Base-by-base conservation (phyloP, 352 stramenopile genomes). In the Pilasporangium apinafurcum region DNA sequence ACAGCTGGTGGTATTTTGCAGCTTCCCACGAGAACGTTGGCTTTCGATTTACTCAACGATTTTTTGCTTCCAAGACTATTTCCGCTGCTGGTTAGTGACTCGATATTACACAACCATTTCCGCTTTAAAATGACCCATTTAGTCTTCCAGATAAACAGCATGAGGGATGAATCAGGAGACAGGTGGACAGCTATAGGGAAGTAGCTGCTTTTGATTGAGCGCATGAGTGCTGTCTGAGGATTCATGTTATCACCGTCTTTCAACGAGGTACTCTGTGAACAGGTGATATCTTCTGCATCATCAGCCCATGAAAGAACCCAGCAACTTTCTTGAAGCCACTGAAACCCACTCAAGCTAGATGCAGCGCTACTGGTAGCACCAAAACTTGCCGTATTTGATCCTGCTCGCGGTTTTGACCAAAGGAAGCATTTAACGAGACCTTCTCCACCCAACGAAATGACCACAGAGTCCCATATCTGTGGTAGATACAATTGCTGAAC, bases 271-370 rank as follows among this genome's bases (percentile, higher is more conserved):
- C 72, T 91, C 33, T 93, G 77, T 0, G 80, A 91, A 26, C 81
- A 93, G 12, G 78, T 91, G 35, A 93, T 88, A 40, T 93, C 81
- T 7, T 86, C 59, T 1, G 78, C 60, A n/a, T 91, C 73, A 39
- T 86, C 73, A 0, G 81, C 78, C 81, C 81, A 93, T 36, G 81
- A 91, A 12, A 93, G 67, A 3, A 93, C 69, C 81, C 81, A 93
- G 27, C 75, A 87, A 28, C 63, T 87, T n/a, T 86, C 62, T 48
- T 87, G 73, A 2, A 80, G 40, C 81, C 81, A 93, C 13, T 78
- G 63, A 24, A 79, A 86, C 0, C 53, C 58, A 1, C 47, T 52
- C 20, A 49, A 26, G 5, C 22, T 21, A 38, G 8, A 24, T 20
- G 33, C 17, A 14, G 17, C 33, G 21, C 46, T 43, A 9, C 55